Base-by-base conservation (phyloP, 2,329 filamentous ascomycete species). In the Xylariaceae sp. region DNA sequence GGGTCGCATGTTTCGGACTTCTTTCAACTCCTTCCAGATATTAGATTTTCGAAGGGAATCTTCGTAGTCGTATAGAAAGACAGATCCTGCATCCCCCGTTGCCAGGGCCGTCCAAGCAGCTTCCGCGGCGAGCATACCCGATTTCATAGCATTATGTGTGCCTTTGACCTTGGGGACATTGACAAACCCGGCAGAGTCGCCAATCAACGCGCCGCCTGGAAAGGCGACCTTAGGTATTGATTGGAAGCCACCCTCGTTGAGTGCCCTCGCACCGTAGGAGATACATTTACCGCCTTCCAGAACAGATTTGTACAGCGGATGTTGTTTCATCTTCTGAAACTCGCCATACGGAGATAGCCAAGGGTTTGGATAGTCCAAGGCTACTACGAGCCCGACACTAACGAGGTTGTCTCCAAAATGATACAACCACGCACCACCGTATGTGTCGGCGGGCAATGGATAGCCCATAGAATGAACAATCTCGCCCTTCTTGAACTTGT, bases 141-240 rank as follows among this genome's bases (percentile, higher is more conserved):
- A 96, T 70, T 93, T 91, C 91, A 99, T 98, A 50, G 95, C 92
- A 46, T 95, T 97, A 75, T 99, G 95, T 0, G 93, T 97, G 55
- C 95, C 95, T 79, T 99, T 99, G 75, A 99, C 91, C 79, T 99
- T 99, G 62, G 95, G 95, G 16, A 99, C 89, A 70, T 99, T 99
- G 74, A 99, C 82, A 71, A 99, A 96, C 4, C 95, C 95, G 23
- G 95, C 95, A 18, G 93, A 96, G 75, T 99, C 95, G 52, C 95
- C 95, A 65, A 99, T 96, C 44, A 99, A 80, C 45, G 95, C 95
- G 55, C 95, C 95, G 57, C 95, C 95, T 20, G 95, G 95, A 76
- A 99, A 99, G 20, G 93, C 89, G 47, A 95, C 92, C 75, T 97
- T 97, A 53, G 95, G 95, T 67, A 99, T 97, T 2, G 92, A 96